Conservation (phyloP, 1,284 basidiomycete species). For the Meripilus lineatus region DNA sequence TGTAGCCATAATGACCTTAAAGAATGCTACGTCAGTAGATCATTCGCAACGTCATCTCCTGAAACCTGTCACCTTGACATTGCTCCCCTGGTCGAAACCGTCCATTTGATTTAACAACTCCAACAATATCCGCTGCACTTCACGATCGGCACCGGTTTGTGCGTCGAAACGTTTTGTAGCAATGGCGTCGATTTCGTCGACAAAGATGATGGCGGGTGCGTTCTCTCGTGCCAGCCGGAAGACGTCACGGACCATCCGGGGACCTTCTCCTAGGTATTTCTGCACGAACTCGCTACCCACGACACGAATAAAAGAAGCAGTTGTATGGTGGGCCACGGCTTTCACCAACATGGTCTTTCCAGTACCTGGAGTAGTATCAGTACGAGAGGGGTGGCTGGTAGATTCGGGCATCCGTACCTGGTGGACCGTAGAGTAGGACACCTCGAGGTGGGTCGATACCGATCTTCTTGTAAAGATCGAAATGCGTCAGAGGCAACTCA, state of each 20-base stretch:
- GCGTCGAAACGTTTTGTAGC: constrained; percentile 99
- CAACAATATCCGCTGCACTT: constrained; percentile 98
- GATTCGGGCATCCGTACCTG: constrained; percentile 47
- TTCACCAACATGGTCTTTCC: constrained; percentile 99
- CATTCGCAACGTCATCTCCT: neutral
- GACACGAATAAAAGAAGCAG: constrained; percentile 96
- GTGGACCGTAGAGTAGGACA: constrained; percentile 90
- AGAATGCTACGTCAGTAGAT: neutral
- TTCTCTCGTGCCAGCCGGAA: constrained; percentile 98
- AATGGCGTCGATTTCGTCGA: constrained; percentile 99
- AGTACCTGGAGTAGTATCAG: constrained; percentile 59
- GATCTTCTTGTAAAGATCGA: constrained; percentile 98
- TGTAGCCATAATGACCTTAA: constrained; percentile 96
- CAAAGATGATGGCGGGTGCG: constrained; percentile 98
- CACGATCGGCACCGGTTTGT: constrained; percentile 97
- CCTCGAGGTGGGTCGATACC: constrained; percentile 98
- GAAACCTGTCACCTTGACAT: constrained; percentile 78
- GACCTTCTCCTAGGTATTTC: constrained; percentile 99
- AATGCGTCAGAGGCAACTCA: constrained; percentile 95
- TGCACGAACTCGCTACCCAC: constrained; percentile 99
- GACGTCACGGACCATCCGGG: constrained; percentile 99
- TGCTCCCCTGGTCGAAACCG: constrained; percentile 98
- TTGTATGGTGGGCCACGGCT: constrained; percentile 96
- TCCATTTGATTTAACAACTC: constrained; percentile 99
- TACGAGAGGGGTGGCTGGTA: neutral